Evolutionary conservation across 1,284 basidiomycete genomes (phyloP).

Genomic region (Polyporus tsugae): DNA sequence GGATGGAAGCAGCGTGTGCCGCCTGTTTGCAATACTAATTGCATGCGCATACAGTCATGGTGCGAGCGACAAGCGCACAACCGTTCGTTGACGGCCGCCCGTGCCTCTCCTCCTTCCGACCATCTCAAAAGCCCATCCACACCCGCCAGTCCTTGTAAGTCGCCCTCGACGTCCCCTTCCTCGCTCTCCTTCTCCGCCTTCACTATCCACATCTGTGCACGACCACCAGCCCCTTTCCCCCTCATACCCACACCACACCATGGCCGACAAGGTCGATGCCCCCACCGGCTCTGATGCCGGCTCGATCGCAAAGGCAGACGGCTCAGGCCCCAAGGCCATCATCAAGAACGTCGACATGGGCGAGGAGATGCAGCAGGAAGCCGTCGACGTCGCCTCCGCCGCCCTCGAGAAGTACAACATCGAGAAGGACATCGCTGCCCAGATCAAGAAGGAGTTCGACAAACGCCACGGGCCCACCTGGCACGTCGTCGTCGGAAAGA

Average conservation of each 20-base stretch:
- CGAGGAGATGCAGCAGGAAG: slow-evolving; percentile 95
- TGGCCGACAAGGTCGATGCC: slow-evolving; percentile 73
- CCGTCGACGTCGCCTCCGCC: slow-evolving; percentile 85
- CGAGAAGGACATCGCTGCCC: slow-evolving; percentile 97
- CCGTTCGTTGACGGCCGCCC: slow-evolving; percentile 8
- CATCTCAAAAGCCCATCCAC: slow-evolving; percentile 16
- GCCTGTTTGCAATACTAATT: no score
- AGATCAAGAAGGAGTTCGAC: slow-evolving; percentile 99
- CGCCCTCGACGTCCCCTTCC: neutral
- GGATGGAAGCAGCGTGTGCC: neutral
- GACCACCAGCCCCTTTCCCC: neutral
- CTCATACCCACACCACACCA: slow-evolving; percentile 38
- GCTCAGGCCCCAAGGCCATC: slow-evolving; percentile 75
- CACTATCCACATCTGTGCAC: neutral
- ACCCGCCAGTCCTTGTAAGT: slow-evolving; percentile 2
- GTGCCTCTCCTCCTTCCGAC: slow-evolving; percentile 7
- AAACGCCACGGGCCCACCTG: slow-evolving; percentile 91
- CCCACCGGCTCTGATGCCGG: slow-evolving; percentile 61
- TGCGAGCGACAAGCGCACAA: slow-evolving; percentile 6
- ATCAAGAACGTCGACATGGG: slow-evolving; percentile 98
- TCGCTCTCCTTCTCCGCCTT: neutral
- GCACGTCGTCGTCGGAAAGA: slow-evolving; percentile 98
- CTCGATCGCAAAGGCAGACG: slow-evolving; percentile 52
- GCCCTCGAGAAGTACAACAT: slow-evolving; percentile 92
- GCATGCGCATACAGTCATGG: no score